phyloP scores from a whole-genome alignment of 345 rosid genomes.

The Lepidium africanum region DNA sequence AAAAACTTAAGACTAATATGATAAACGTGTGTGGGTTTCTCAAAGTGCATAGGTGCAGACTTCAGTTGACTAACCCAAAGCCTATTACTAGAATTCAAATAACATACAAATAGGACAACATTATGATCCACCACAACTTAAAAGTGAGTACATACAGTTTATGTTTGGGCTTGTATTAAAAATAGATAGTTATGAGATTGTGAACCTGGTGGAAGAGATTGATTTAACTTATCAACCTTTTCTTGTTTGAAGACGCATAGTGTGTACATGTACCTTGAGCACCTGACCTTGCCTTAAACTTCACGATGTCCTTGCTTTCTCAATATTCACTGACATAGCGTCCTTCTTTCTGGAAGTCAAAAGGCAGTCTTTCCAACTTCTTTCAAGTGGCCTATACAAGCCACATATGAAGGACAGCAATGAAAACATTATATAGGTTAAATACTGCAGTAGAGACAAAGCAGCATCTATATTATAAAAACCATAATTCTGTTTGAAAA shows the following conservation, averaged over 20 bases:
- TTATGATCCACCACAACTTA: too few species aligned
- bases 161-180: neutral
- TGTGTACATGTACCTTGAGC: slow-evolving; percentile 36
- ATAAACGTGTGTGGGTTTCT: too few species aligned
- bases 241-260: slow-evolving; percentile 54
- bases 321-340: slow-evolving; percentile 59
- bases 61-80: neutral
- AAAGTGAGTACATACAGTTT: neutral
- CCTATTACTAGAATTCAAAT: neutral
- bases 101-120: too few species aligned
- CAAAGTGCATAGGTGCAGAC: neutral
- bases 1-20: too few species aligned
- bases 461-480: too few species aligned
- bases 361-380: slow-evolving; percentile 43
- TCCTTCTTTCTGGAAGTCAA: slow-evolving; percentile 63
- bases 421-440: too few species aligned
- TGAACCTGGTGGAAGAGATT: slow-evolving; percentile 61
- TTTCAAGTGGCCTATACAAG: too few species aligned
- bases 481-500: too few species aligned
- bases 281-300: too few species aligned
- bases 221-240: slow-evolving; percentile 66
- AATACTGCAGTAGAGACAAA: too few species aligned
- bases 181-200: neutral
- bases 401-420: too few species aligned
- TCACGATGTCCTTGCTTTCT: slow-evolving; percentile 11